Percentiles rank a stretch among this genome's conserved stretches.
phyloP scores from a whole-genome alignment of 2,329 filamentous ascomycete genomes.

The Ciborinia camelliae region DNA sequence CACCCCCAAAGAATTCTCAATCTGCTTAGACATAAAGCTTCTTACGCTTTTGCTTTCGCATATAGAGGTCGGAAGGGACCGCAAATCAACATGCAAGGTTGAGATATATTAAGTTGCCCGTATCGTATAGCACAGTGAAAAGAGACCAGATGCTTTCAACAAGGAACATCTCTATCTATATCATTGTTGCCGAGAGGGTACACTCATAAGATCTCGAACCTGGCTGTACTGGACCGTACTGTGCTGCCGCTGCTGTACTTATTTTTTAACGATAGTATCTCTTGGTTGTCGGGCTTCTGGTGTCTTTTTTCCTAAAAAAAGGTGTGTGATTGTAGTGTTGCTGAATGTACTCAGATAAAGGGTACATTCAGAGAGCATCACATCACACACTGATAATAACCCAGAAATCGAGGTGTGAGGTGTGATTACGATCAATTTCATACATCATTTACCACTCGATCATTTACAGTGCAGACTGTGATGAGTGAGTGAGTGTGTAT shows the following conservation, averaged over 20 bases:
- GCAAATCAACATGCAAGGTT: conserved; percentile 15
- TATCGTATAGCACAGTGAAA: conserved; percentile 13
- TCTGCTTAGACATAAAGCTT: conserved; percentile 18
- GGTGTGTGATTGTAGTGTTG: conserved; percentile 6
- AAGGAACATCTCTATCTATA: not conserved
- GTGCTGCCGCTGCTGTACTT: conserved; percentile 9
- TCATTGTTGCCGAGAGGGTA: conserved; percentile 6
- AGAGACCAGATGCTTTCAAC: not conserved
- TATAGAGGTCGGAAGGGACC: conserved; percentile 17
- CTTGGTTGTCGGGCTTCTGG: conserved; percentile 10
- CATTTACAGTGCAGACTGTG: not conserved
- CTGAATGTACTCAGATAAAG: not conserved
- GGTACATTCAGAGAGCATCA: conserved; percentile 5
- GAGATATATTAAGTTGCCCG: not conserved
- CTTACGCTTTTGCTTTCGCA: conserved; percentile 16
- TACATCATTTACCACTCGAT: not conserved
- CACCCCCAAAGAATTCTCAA: conserved; percentile 12
- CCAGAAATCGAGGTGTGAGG: not conserved
- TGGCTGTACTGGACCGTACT: conserved; percentile 1
- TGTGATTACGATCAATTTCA: not conserved
- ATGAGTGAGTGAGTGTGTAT: not conserved
- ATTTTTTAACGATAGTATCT: conserved; percentile 9
- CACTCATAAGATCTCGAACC: not conserved
- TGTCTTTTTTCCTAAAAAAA: conserved; percentile 1
- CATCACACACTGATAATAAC: conserved; percentile 1